Conservation (phyloP, 805 yeast species). For the Saturnispora kantuleensis region DNA sequence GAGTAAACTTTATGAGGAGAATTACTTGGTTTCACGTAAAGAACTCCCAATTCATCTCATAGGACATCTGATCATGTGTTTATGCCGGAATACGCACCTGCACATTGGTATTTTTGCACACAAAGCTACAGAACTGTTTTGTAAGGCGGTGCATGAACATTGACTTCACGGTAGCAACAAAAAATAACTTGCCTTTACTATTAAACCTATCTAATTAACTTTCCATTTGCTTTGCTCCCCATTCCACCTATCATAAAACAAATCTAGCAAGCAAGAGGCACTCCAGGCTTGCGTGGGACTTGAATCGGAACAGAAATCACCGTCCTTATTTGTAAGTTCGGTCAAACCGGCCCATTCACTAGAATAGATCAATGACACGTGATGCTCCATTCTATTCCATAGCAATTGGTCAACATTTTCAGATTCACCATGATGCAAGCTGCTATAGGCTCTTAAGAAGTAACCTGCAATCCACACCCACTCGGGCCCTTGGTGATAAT, state of each 20-base stretch:
- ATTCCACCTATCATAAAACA: constrained; percentile 55
- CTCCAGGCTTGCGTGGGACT: constrained; percentile 99
- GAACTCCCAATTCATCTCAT: too few species aligned
- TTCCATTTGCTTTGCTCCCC: constrained; percentile 13
- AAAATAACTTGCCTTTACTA: neutral
- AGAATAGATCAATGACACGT: constrained; percentile 58
- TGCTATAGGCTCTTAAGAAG: constrained; percentile 67
- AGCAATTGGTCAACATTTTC: constrained; percentile 27
- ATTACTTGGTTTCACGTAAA: too few species aligned
- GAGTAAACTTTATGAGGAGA: too few species aligned
- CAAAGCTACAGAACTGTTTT: neutral
- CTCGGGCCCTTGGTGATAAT: constrained; percentile 98
- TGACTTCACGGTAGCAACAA: neutral
- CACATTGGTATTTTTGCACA: too few species aligned
- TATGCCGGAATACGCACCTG: too few species aligned
- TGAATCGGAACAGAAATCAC: constrained; percentile 71
- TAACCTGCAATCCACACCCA: constrained; percentile 94
- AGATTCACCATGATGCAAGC: constrained; percentile 31
- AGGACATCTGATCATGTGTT: too few species aligned
- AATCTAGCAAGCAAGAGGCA: constrained; percentile 71
- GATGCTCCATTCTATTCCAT: constrained; percentile 51
- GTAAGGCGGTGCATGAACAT: neutral
- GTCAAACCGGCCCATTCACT: constrained; percentile 92
- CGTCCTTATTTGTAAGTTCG: constrained; percentile 84
- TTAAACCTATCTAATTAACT: too few species aligned